Conservation (phyloP, 106 monocot species). For the Allium fistulosum region DNA sequence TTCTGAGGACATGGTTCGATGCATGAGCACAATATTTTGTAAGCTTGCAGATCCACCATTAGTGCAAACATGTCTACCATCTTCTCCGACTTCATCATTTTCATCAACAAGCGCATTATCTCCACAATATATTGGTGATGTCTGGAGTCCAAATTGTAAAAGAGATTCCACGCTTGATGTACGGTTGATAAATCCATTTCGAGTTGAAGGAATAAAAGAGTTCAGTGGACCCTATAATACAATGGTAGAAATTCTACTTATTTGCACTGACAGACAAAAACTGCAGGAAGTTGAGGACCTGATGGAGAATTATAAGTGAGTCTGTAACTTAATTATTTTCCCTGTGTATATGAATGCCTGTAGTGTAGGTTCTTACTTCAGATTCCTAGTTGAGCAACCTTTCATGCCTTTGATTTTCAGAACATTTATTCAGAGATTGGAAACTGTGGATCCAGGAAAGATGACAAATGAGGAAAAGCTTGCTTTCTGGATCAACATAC, state of each 20-base stretch:
- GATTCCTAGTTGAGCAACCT: background rate
- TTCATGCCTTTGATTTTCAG: slow-evolving; percentile 23
- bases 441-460: slow-evolving; percentile 55
- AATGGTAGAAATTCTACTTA: slow-evolving; percentile 73
- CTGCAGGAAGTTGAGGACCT: slow-evolving; percentile 44
- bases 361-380: background rate
- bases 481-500: slow-evolving; percentile 95
- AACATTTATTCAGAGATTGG: slow-evolving; percentile 45
- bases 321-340: background rate
- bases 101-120: slow-evolving; percentile 76
- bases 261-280: slow-evolving; percentile 38
- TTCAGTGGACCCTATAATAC: slow-evolving; percentile 86
- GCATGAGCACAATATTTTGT: slow-evolving; percentile 77
- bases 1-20: slow-evolving; percentile 75
- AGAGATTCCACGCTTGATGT: slow-evolving; percentile 52
- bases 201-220: slow-evolving; percentile 83
- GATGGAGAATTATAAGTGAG: slow-evolving; percentile 65
- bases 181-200: slow-evolving; percentile 80
- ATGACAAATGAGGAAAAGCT: slow-evolving; percentile 83
- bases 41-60: slow-evolving; percentile 76
- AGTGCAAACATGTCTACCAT: slow-evolving; percentile 24
- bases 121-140: slow-evolving; percentile 59
- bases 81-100: slow-evolving; percentile 81
- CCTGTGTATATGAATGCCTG: background rate
- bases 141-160: slow-evolving; percentile 60